Base-by-base conservation (phyloP, 352 stramenopile genomes). In the Phytopythium oedochilum region DNA sequence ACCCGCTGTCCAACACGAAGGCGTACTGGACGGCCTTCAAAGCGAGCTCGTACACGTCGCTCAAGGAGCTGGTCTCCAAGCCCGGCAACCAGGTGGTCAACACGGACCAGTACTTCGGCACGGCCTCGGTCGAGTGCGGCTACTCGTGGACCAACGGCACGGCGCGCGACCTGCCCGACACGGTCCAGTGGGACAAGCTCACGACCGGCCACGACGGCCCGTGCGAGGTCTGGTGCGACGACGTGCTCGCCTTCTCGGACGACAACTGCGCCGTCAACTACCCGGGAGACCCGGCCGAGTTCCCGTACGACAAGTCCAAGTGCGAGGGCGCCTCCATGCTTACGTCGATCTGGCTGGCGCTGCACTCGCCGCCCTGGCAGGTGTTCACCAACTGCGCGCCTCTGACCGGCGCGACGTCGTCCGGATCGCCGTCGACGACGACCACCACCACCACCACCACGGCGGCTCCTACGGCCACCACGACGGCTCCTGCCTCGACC, bases 211-310 rank as follows among this genome's bases (percentile, higher is more conserved):
- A 80, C 39, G 60, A 76, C 34, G 73, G 73, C n/a, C 73, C 73
- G 18, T 80, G 68, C 17, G 73, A 83, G 52, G 53, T 80, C 45
- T 83, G 73, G 70, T 80, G 70, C 46, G 73, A 83, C 52, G 64
- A 80, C 23, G 61, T 45, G 31, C 48, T 72, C 6, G 70, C 62
- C 15, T 83, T 78, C 47, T 55, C 61, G 47, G 64, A 80, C 55
- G 45, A 71, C 12, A 74, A 80, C 59, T 78, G 68, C 53, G 66
- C 70, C 14, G 57, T 64, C 12, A 66, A 76, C 55, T 68, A 70
- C 35, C 60, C 67, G 7, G 57, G 56, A 3, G 53, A 50, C 8
- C 64, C 69, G 0, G 72, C 65, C 0, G 57, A 56, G 20, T 63
- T 83, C 28, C 67, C 64, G 34, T 81, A 79, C 57, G 65, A 83